A percentile compares a stretch with the other conserved stretches of the same genome.
phyloP scores from a whole-genome alignment of 2,329 filamentous ascomycete genomes.

The Tolypocladium guangdongense region DNA sequence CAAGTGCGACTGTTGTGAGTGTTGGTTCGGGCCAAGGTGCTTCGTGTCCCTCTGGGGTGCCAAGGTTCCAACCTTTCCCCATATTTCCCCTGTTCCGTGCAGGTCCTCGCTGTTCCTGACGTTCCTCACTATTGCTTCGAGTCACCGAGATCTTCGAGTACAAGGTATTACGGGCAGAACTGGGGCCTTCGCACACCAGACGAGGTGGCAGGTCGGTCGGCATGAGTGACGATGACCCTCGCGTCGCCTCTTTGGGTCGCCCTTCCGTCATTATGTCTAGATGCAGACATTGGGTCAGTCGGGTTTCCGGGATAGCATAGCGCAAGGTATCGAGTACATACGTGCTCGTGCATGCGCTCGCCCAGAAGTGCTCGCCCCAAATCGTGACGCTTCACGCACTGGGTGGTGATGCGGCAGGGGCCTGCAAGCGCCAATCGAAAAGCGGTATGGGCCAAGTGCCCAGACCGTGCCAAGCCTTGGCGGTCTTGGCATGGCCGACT shows the following conservation, averaged over 20 bases:
- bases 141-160: no score
- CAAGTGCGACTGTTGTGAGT: not conserved
- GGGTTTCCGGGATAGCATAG: not conserved
- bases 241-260: not conserved
- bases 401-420: not conserved
- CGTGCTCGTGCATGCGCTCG: not conserved
- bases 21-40: not conserved
- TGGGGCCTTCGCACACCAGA: no score
- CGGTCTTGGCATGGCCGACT: conserved; percentile 21
- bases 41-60: no score
- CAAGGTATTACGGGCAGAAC: no score
- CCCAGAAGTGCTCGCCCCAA: no score
- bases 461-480: conserved; percentile 28
- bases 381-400: not conserved
- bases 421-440: conserved; percentile 16
- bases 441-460: conserved; percentile 21
- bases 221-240: not conserved
- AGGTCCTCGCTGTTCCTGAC: no score
- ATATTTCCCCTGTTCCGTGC: no score
- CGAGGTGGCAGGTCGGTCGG: no score
- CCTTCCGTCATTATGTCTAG: no score
- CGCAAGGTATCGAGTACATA: no score
- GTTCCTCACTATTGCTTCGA: no score
- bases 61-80: no score
- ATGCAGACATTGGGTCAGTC: not conserved